Conservation (phyloP, 768 basidiomycete genomes). For the Boletus reticulatus region DNA sequence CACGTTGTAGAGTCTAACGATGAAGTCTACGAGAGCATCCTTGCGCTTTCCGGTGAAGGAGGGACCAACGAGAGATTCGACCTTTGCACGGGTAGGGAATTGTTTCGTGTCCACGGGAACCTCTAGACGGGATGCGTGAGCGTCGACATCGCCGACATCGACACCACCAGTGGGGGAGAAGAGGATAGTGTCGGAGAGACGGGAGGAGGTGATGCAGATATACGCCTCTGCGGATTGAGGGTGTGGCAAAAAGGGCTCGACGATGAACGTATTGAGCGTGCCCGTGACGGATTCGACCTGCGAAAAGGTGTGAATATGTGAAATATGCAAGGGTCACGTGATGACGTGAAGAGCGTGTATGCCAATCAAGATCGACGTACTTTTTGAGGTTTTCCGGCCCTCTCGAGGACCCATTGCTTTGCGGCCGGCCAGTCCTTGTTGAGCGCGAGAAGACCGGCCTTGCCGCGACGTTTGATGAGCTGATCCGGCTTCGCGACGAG, state of each 20-base stretch:
- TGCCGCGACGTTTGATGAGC: slow-evolving; percentile 99
- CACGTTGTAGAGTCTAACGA: slow-evolving; percentile 92
- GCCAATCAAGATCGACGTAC: slow-evolving; percentile 28
- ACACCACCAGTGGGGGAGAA: slow-evolving; percentile 99
- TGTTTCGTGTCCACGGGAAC: slow-evolving; percentile 61
- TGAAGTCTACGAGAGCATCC: slow-evolving; percentile 92
- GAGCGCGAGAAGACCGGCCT: slow-evolving; percentile 91
- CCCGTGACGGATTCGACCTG: slow-evolving; percentile 95
- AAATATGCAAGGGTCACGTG: slow-evolving; percentile 24
- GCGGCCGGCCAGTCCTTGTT: slow-evolving; percentile 93
- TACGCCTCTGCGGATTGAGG: slow-evolving; percentile 94
- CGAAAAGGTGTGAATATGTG: slow-evolving; percentile 11
- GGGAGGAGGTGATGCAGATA: slow-evolving; percentile 94
- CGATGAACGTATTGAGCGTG: slow-evolving; percentile 94
- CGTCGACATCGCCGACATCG: slow-evolving; percentile 97
- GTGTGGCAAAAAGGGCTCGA: slow-evolving; percentile 99
- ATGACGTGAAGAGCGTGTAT: slow-evolving; percentile 6
- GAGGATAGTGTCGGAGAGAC: slow-evolving; percentile 93
- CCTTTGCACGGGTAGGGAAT: slow-evolving; percentile 81
- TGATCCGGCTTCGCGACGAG: slow-evolving; percentile 97
- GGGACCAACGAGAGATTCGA: slow-evolving; percentile 72
- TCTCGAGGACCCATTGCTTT: slow-evolving; percentile 80
- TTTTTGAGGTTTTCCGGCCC: slow-evolving; percentile 91
- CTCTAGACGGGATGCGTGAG: slow-evolving; percentile 89
- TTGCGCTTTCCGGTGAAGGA: slow-evolving; percentile 85